These are phyloP conservation scores for Tetrapisispora phaffii DNA, from an alignment of 805 yeast genomes.

Conservation along the genomic window DNA sequence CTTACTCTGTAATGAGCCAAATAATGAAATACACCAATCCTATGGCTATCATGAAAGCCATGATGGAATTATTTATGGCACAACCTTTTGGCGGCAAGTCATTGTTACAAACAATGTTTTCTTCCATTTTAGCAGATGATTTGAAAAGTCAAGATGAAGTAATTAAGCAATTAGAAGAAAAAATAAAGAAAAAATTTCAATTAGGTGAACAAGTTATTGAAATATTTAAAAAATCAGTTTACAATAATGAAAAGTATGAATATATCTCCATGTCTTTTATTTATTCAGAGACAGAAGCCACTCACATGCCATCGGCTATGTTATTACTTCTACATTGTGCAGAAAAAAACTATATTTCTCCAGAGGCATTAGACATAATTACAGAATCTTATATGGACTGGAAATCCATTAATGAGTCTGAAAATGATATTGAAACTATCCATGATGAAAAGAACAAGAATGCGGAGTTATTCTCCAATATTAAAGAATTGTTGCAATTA, in stretches of 20 bases:
- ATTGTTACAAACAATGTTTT: constrained; percentile 62
- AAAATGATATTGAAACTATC: background rate
- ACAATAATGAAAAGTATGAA: constrained; percentile 11
- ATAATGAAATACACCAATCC: constrained; percentile 82
- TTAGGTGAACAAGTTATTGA: constrained; percentile 20
- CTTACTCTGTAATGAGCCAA: constrained; percentile 67
- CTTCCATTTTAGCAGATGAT: constrained; percentile 67
- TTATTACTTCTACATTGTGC: constrained; percentile 19
- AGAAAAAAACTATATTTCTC: constrained; percentile 12
- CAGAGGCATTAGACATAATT: constrained; percentile 20
- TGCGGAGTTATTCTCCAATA: constrained; percentile 41
- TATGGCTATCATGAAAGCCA: constrained; percentile 63
- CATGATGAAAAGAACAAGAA: constrained; percentile 5
- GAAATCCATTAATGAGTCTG: constrained; percentile 13
- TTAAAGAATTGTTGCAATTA: constrained; percentile 54
- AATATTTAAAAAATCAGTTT: constrained; percentile 27
- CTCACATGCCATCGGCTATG: constrained; percentile 21
- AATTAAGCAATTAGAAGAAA: constrained; percentile 37
- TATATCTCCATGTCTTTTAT: constrained; percentile 9
- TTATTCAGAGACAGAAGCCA: constrained; percentile 25
- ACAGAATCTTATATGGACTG: constrained; percentile 24
- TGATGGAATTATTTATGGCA: constrained; percentile 76
- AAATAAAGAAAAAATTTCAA: constrained; percentile 19
- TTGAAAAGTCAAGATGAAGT: constrained; percentile 51
- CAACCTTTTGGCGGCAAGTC: constrained; percentile 62